Conservation (phyloP, 108 stramenopile species). For the Nannochloropsis salina region DNA sequence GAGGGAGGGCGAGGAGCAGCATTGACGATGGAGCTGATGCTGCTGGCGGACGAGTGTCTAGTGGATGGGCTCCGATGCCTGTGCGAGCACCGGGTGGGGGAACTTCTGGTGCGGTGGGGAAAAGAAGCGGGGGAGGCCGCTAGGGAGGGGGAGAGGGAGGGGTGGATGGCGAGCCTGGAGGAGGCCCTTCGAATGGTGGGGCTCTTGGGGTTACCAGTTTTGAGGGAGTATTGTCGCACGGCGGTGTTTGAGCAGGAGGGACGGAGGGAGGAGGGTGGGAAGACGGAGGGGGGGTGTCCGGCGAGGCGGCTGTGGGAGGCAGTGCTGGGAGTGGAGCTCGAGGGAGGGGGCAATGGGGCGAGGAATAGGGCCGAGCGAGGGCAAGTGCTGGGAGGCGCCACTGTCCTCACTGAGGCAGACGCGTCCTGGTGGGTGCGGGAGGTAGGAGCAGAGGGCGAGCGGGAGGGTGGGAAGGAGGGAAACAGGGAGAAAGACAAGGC, state of each 20-base stretch:
- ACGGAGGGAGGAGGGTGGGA: neutral
- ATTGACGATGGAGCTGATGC: neutral
- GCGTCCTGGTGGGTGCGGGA: neutral
- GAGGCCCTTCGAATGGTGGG: neutral
- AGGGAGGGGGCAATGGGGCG: neutral
- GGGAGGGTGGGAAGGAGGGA: neutral
- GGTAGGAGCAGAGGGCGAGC: neutral
- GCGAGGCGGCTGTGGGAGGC: neutral
- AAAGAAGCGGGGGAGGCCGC: neutral
- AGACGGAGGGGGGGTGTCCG: neutral
- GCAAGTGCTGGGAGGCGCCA: neutral
- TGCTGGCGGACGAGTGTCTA: constrained; percentile 4
- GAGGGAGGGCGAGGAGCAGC: neutral
- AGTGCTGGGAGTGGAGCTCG: neutral
- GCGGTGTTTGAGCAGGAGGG: neutral
- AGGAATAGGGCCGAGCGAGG: neutral
- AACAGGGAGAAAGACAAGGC: neutral
- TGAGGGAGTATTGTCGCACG: neutral
- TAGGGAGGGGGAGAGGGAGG: neutral
- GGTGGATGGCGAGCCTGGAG: neutral
- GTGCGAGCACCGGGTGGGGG: neutral
- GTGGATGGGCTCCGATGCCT: neutral
- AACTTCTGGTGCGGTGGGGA: too few species aligned
- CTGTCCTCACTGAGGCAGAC: neutral
- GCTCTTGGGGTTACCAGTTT: neutral